Base-by-base conservation (phyloP, 306 rosid species). In the Geum urbanum region DNA sequence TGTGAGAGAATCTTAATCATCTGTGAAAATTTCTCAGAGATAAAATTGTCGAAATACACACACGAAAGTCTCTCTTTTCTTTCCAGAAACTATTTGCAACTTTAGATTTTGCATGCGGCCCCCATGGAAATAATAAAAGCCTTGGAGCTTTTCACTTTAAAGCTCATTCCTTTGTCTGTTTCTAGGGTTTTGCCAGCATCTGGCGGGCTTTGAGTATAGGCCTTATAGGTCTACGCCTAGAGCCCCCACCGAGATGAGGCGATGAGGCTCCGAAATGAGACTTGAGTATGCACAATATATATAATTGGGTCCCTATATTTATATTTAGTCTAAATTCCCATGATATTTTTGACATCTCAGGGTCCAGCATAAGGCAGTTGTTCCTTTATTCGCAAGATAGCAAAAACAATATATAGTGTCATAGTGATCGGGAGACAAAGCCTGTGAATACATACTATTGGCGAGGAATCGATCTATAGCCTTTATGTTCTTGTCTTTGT, bases 1-100 rank as follows among this genome's bases (percentile, higher is more conserved):
- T 58, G 73, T 49, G n/a, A n/a, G 79, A 66, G 76, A 70, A 79
- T 79, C 76, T n/a, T 74, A 71, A 74, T 79, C 37, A 74, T 74
- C 67, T 65, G n/a, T n/a, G n/a, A 47, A 46, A 46, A 70, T 35
- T 20, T 55, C 49, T 15, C 75, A 27, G 65, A 74, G 15, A n/a
- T n/a, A n/a, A n/a, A 63, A 39, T 3, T 61, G 49, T 76, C 63
- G 72, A 54, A 71, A 48, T 7, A 71, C 12, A 65, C 46, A 37
- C 16, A 44, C 44, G 43, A 58, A 58, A 37, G 52, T 57, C n/a
- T 22, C 44, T 27, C 9, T 63, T 39, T 39, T 24, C 54, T 55
- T 69, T 39, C 53, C 32, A 59, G 41, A 43, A 41, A 61, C 37
- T 20, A 44, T 72, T n/a, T 27, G 54, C 52, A 16, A 63, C 72